Conservation (phyloP, 2,329 filamentous ascomycete genomes). For the Apiospora saccharicola region DNA sequence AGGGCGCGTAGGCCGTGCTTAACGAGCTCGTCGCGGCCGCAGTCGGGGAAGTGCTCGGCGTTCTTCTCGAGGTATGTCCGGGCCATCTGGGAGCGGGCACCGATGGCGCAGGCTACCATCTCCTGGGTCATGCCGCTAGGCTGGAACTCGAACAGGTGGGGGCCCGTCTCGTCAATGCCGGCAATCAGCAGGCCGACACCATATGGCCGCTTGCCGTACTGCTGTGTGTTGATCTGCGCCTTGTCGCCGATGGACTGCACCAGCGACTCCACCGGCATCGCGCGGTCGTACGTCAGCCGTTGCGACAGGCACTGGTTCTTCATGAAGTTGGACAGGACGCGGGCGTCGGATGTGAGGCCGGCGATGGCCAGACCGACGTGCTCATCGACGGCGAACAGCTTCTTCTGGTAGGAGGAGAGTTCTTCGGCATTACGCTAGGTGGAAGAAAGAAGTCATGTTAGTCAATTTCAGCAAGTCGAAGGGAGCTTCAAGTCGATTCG, state of each 20-base stretch:
- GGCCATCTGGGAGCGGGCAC: conserved; percentile 95
- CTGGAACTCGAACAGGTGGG: conserved; percentile 98
- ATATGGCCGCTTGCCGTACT: conserved; percentile 96
- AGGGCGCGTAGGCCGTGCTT: conserved; percentile 88
- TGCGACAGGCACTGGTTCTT: conserved; percentile 98
- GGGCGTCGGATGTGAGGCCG: conserved; percentile 95
- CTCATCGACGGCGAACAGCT: conserved; percentile 95
- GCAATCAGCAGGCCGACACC: conserved; percentile 92
- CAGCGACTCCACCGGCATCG: conserved; percentile 88
- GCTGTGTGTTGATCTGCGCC: conserved; percentile 96
- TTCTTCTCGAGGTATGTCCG: conserved; percentile 95
- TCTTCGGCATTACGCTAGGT: conserved; percentile 95
- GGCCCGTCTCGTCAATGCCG: conserved; percentile 91
- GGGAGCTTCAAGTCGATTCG: background rate
- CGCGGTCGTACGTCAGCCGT: conserved; percentile 93
- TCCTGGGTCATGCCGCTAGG: conserved; percentile 95
- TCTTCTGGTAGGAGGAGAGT: conserved; percentile 99
- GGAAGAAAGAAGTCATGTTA: background rate
- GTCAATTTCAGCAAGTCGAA: background rate
- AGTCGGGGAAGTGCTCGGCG: conserved; percentile 80
- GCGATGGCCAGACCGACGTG: conserved; percentile 96
- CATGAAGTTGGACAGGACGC: conserved; percentile 99
- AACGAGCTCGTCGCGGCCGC: conserved; percentile 84
- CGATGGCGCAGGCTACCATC: conserved; percentile 96
- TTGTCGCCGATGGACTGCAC: conserved; percentile 94